A percentile compares a stretch with the other conserved stretches of the same genome.
Conservation (phyloP, 257 asterid genomes). For the Echites panduratus region DNA sequence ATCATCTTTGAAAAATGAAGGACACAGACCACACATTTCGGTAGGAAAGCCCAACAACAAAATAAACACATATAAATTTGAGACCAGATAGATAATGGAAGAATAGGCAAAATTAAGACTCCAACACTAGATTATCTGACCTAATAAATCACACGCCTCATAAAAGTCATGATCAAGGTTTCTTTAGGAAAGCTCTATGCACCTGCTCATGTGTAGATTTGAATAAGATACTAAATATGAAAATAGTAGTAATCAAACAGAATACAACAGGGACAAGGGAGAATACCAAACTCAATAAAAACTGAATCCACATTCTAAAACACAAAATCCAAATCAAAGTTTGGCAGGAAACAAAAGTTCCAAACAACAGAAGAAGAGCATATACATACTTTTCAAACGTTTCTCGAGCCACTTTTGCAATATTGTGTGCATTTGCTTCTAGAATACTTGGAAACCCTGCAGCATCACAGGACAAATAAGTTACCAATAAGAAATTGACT, state of each 20-base stretch:
- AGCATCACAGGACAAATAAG: conserved; percentile 1
- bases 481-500: not conserved
- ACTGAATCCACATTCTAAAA: not conserved
- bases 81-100: not conserved
- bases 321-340: not conserved
- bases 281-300: not conserved
- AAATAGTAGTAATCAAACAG: not conserved
- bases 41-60: not conserved
- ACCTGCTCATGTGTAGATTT: not conserved
- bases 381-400: conserved; percentile 46
- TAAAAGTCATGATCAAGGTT: not conserved
- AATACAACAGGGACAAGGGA: not conserved
- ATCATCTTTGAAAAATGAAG: not conserved
- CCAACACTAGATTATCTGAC: not conserved
- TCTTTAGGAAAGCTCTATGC: not conserved
- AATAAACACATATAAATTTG: not conserved
- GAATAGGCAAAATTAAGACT: not conserved
- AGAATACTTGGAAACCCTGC: conserved; percentile 32
- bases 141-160: not conserved
- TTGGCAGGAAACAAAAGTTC: not conserved
- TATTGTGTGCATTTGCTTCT: conserved; percentile 55
- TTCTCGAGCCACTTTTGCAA: conserved; percentile 49
- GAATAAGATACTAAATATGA: not conserved
- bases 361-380: not conserved
- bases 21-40: not conserved